phyloP scores from a whole-genome alignment of 371 early-diverging fungal genomes.

The Rhizomucor miehei region DNA sequence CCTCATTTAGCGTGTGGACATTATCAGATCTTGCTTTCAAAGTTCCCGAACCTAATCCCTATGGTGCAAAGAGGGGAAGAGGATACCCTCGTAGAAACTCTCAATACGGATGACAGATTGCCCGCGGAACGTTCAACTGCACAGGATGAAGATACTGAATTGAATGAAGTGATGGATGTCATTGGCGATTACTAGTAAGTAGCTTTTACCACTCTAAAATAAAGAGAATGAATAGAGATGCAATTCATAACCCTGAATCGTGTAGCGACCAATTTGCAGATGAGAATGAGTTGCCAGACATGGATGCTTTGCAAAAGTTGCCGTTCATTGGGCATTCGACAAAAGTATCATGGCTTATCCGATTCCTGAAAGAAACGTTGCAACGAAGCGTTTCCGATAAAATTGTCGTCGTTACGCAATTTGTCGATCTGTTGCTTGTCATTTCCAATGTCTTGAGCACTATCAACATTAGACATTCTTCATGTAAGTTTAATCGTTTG shows the following conservation, averaged over 20 bases:
- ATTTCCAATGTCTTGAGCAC: slow-evolving; percentile 19
- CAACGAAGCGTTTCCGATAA: slow-evolving; percentile 20
- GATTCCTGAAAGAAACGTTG: slow-evolving; percentile 18
- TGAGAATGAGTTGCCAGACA: slow-evolving; percentile 19
- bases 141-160: slow-evolving; percentile 23
- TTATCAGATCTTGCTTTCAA: slow-evolving; percentile 28
- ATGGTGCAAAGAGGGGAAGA: slow-evolving; percentile 4
- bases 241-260: too few relatives aligned
- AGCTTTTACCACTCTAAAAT: not conserved
- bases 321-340: slow-evolving; percentile 32
- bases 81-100: not conserved
- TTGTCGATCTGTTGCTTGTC: slow-evolving; percentile 30
- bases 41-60: slow-evolving; percentile 39
- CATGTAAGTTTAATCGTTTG: slow-evolving; percentile 16
- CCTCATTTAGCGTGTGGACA: slow-evolving; percentile 29
- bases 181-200: slow-evolving; percentile 40
- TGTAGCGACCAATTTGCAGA: slow-evolving; percentile 33
- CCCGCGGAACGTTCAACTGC: slow-evolving; percentile 5
- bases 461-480: slow-evolving; percentile 17
- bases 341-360: slow-evolving; percentile 31
- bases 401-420: slow-evolving; percentile 43
- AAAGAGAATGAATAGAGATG: not conserved
- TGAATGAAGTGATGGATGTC: slow-evolving; percentile 23
- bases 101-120: slow-evolving; percentile 5
- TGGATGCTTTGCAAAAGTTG: slow-evolving; percentile 24